phyloP scores from a whole-genome alignment of 768 basidiomycete species.

The Cystobasidium tubakii region DNA sequence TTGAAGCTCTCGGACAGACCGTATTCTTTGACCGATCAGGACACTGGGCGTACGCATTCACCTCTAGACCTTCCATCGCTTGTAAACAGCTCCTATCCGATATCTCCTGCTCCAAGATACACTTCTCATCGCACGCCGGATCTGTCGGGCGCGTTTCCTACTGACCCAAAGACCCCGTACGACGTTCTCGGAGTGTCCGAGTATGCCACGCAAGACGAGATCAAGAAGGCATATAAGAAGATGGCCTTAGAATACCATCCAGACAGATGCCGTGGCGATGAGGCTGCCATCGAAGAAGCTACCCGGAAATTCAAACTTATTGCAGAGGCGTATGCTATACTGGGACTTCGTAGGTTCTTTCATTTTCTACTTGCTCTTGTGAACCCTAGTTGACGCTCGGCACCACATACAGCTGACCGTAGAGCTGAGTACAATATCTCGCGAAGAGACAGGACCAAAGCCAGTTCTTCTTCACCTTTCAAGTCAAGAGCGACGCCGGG shows the following conservation, averaged over 20 bases:
- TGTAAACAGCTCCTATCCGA: not conserved
- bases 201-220: conserved; percentile 31
- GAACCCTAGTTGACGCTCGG: not conserved
- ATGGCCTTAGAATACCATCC: conserved; percentile 78
- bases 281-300: not conserved
- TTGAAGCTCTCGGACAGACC: not conserved
- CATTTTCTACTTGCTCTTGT: not conserved
- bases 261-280: conserved; percentile 51
- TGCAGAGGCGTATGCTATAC: conserved; percentile 24
- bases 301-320: conserved; percentile 2
- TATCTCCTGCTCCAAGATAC: not conserved
- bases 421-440: conserved; percentile 16
- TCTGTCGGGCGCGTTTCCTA: not conserved
- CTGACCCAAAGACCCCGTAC: conserved; percentile 38
- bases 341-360: conserved; percentile 17
- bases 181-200: conserved; percentile 35
- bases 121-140: not conserved
- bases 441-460: not conserved
- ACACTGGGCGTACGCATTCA: not conserved
- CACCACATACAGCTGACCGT: not conserved
- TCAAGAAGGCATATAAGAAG: conserved; percentile 61
- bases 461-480: not conserved
- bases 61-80: not conserved
- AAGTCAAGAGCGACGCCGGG: not conserved
- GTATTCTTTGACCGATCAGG: not conserved